Evolutionary conservation across 495 filamentous ascomycete genomes (phyloP), one percentile per base, ranked within the genome.

Genomic region (Talaromyces borbonicus): DNA sequence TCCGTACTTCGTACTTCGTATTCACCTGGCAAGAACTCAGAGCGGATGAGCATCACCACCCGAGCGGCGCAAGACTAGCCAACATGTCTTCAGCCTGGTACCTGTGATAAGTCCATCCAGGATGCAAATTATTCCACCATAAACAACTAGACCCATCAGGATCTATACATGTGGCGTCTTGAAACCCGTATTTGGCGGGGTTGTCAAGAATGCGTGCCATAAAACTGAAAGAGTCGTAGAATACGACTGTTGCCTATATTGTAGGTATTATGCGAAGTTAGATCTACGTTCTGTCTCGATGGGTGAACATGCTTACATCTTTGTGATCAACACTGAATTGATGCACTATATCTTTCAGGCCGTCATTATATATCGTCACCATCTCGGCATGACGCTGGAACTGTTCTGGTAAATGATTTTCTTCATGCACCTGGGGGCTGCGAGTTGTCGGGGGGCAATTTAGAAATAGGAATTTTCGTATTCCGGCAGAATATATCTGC

Each of bases 391-490:
- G 58, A 23, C 41, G 25, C 29, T 52, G 24, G 1, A 53, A 54
- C 4, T 52, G 54, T 16, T 47, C 52, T 16, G 53, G 18, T 14
- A 43, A 29, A 43, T 43, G 5, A 1, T 62, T 58, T 41, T 61
- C 52, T 4, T 50, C 46, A 1, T 56, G 33, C 5, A 77, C 77
- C 5, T 73, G 52, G 0, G 84, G 84, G 16, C 73, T 75, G 8
- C 79, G 76, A 29, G 86, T 67, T 15, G 84, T 69, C 3, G 86
- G 79, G 0, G 86, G 86, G 2, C 87, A 84, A 46, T 79, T 81
- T 47, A 90, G 47, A 55, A 90, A 75, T 8, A 84, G 61, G 56
- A 89, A 89, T 49, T 83, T 87, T 41, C 83, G 74, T 6, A 77
- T 84, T 0, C 87, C 87, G 15, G 68, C 68, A 22, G 55, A 43